Base-by-base conservation (phyloP, 2,329 filamentous ascomycete species). In the Hypoxylon sp. region DNA sequence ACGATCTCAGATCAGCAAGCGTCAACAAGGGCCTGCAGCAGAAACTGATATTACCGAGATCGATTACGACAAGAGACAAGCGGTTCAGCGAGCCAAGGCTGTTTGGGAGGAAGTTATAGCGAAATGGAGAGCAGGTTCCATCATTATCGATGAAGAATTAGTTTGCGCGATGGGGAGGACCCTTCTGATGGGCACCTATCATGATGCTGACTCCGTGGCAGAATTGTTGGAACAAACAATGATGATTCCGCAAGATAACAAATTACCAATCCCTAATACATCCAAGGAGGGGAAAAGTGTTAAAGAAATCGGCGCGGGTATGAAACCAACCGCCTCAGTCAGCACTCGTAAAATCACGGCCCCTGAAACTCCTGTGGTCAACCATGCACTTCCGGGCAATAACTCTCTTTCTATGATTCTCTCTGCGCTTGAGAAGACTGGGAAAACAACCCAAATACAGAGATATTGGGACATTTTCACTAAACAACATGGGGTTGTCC, bases 141-240 rank as follows among this genome's bases (percentile, higher is more conserved):
- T 98, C 14, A 75, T 85, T 54, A 84, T 98, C 20, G 95, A 98
- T 74, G 93, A 96, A 79, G 82, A 88, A 61, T 83, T 98, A 20
- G 91, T 97, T 2, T 91, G 89, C 75, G 86, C 92, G 31, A 97
- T 98, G 92, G 94, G 91, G 5, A 86, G 90, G 37, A 73, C 97
- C 2, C 83, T 98, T n/a, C 81, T 94, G 22, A 82, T 91, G 55
- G 89, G 92, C 14, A 82, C 85, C 10, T 83, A 87, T 17, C 80
- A 84, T 55, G 90, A 96, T 73, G 90, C 87, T 79, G 88, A 91
- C 69, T 89, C 93, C 73, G 84, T 97, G 1, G 85, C 97, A 22
- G 88, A 88, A 42, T 83, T 98, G 20, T 81, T 97, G n/a, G 86
- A 94, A 72, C 91, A 97, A 80, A 92, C 94, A 0, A 95, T 95